Conservation (phyloP, 306 rosid genomes). For the Acacia acuminata region DNA sequence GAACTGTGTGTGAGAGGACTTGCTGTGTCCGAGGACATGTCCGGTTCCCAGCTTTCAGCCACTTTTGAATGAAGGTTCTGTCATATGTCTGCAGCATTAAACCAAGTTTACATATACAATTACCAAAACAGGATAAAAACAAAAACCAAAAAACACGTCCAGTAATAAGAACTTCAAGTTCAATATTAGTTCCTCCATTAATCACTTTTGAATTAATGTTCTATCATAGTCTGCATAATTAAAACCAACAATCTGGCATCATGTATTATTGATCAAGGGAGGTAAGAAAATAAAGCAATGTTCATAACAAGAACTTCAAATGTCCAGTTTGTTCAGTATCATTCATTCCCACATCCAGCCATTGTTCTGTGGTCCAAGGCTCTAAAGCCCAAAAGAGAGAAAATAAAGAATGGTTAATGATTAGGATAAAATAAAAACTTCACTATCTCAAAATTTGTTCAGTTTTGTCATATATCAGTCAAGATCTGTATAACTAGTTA, state of each 20-base stretch:
- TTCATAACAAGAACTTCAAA: conserved; percentile 17
- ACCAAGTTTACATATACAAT: neutral
- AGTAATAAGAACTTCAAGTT: conserved; percentile 8
- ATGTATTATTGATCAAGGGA: conserved; percentile 9
- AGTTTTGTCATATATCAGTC: conserved; percentile 8
- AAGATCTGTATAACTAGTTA: conserved; percentile 25
- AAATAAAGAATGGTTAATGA: neutral
- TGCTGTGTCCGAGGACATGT: conserved; percentile 79
- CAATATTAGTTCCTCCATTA: neutral
- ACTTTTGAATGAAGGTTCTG: conserved; percentile 68
- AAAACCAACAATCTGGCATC: neutral
- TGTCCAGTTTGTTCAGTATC: conserved; percentile 6
- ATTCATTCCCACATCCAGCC: neutral
- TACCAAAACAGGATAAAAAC: neutral
- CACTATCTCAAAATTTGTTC: neutral
- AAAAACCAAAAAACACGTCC: neutral
- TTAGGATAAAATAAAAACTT: neutral
- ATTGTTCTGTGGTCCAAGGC: neutral
- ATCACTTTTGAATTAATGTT: neutral
- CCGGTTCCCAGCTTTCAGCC: conserved; percentile 76
- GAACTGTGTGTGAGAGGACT: conserved; percentile 42
- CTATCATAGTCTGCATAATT: neutral
- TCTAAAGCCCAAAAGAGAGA: neutral
- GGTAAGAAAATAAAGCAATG: conserved; percentile 6
- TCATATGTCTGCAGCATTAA: conserved; percentile 73